phyloP scores from a whole-genome alignment of 1,139 yeast genomes.

The Kluyveromyces sp. region DNA sequence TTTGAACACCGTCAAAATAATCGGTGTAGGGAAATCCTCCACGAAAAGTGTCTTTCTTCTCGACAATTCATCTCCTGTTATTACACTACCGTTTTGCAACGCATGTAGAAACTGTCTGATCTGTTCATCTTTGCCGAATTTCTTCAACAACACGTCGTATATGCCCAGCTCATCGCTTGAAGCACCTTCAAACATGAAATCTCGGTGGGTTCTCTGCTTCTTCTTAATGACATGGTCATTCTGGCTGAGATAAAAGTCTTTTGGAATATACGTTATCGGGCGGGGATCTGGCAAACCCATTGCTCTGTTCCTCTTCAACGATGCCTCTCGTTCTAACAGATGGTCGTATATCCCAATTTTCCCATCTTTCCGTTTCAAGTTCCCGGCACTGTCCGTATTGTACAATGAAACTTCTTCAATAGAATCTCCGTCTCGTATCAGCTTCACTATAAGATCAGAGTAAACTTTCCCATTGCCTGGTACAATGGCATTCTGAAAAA shows the following conservation, averaged over 20 bases:
- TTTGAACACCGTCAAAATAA: conserved; percentile 23
- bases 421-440: conserved; percentile 28
- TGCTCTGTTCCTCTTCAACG: conserved; percentile 23
- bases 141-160: conserved; percentile 19
- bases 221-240: conserved; percentile 22
- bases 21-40: conserved; percentile 27
- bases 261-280: conserved; percentile 29
- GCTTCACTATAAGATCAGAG: conserved; percentile 21
- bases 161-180: conserved; percentile 14
- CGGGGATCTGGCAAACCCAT: conserved; percentile 23
- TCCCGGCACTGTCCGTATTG: conserved; percentile 18
- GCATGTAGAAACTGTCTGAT: conserved; percentile 24
- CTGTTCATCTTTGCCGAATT: conserved; percentile 20
- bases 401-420: conserved; percentile 28
- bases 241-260: conserved; percentile 27
- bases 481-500: conserved; percentile 30
- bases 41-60: conserved; percentile 30
- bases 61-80: conserved; percentile 13
- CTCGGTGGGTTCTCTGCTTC: conserved; percentile 14
- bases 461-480: conserved; percentile 17
- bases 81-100: conserved; percentile 29
- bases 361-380: conserved; percentile 30
- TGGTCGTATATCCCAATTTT: conserved; percentile 28
- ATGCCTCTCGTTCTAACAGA: conserved; percentile 22
- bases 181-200: conserved; percentile 17